Base-by-base conservation (phyloP, 768 basidiomycete species). In the Boletus subparvulus region DNA sequence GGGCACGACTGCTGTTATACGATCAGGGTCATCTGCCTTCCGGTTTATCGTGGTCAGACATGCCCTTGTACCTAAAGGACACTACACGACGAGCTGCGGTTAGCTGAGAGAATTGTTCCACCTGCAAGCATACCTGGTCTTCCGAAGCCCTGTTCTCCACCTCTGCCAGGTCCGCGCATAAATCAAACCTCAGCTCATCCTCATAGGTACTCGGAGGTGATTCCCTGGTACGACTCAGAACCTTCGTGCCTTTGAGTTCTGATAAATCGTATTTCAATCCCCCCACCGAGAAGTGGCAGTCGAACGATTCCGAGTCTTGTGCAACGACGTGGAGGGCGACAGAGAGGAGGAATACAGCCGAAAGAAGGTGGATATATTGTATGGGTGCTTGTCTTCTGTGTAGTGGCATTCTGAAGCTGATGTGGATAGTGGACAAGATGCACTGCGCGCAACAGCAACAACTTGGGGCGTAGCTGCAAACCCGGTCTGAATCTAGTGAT, bases 1-100 rank as follows among this genome's bases (percentile, higher is more conserved):
- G n/a, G 90, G 85, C 52, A 94, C 83, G n/a, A 92, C 89, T 32
- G 83, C 76, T 28, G 84, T 75, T 64, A 94, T 71, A 49, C 90
- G 80, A 60, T 90, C 86, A 3, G 74, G 52, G 40, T 76, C 69
- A 21, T 75, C 78, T 2, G 67, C 61, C 70, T 88, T 91, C 62
- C 74, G 62, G 64, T 92, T 92, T 35, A 77, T 80, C 62, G 80
- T 82, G 5, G 83, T 87, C 32, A 92, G 74, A 72, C 93, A 95
- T 47, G 84, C 88, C 63, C 86, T 78, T 47, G 90, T 89, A 24
- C 84, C 88, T 21, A 68, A 52, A 19, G 80, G 70, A 73, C 91
- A 94, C 91, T 94, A 62, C 19, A 47, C 33, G 28, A 49, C 26
- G 44, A 50, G 41, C 47, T 54, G 37, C 28, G 60, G 52, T 60